Evolutionary conservation across 2,329 filamentous ascomycete genomes (phyloP), one percentile per base, ranked within the genome.

Genomic region (Botrytis hyacinthi): DNA sequence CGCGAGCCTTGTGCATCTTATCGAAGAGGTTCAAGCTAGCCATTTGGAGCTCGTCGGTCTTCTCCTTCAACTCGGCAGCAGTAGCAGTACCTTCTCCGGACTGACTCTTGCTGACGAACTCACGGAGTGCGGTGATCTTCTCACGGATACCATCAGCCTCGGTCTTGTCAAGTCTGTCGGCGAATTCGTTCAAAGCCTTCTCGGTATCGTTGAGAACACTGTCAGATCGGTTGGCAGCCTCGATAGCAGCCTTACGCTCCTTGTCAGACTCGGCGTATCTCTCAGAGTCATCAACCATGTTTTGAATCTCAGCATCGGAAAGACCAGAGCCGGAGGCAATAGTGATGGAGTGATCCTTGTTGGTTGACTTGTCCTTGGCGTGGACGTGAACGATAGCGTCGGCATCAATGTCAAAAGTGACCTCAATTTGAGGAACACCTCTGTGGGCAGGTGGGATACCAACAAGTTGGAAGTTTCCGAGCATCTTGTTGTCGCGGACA

Each of bases 261-360:
- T 98, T 98, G 84, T 98, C 95, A 78, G 91, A 84, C 86, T 96
- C 95, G 74, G 93, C 94, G 83, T 97, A 98, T 86, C 94, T 95
- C 91, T 98, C 95, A 71, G 96, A 97, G 83, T 98, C 96, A 83
- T 95, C 88, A 82, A 99, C 95, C 96, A 99, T 98, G 86, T 90
- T 91, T 87, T 98, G 90, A 78, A 99, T 99, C 88, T 99, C 95
- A 73, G 88, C 84, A 76, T 99, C 95, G 66, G 94, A 97, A 74
- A 98, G 92, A 90, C 96, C 95, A 77, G 95, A 98, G 84, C 95
- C 96, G 74, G 95, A 98, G 73, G 95, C 95, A 83, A 99, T 97
- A 83, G 95, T 98, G 86, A 99, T 98, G 76, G 95, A 98, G 89
- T 99, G 95, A 83, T 98, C 95, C 91, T 98, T 98, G 91, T 94